phyloP scores from a whole-genome alignment of 2,329 filamentous ascomycete genomes.

The Bipolaris cookei region DNA sequence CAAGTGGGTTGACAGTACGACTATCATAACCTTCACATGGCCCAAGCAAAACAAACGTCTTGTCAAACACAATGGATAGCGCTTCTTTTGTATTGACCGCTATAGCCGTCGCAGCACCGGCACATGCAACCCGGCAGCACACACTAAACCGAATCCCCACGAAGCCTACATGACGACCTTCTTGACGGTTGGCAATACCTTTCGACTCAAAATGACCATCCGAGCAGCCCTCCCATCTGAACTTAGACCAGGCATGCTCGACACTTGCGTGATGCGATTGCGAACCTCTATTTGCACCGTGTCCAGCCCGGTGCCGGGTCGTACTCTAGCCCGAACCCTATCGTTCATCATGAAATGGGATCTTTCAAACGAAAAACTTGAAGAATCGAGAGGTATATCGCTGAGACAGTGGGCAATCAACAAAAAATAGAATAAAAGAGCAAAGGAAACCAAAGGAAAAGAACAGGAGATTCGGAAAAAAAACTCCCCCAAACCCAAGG shows the following conservation, averaged over 20 bases:
- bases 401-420: constrained; percentile 11
- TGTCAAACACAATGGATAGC: neutral
- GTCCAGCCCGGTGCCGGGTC: constrained; percentile 41
- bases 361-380: constrained; percentile 14
- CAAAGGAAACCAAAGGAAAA: neutral
- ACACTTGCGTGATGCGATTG: constrained; percentile 15
- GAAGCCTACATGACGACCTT: neutral
- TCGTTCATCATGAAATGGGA: constrained; percentile 25
- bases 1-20: neutral
- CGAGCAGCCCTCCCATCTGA: constrained; percentile 12
- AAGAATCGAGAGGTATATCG: constrained; percentile 44
- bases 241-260: constrained; percentile 11
- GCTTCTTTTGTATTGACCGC: constrained; percentile 11
- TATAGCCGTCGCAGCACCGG: constrained; percentile 7
- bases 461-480: too few relatives aligned
- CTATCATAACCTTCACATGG: neutral
- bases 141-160: constrained; percentile 2
- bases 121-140: constrained; percentile 8
- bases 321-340: constrained; percentile 29
- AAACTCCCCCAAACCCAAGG: constrained; percentile 9
- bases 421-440: constrained; percentile 8
- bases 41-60: neutral
- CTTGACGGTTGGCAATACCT: constrained; percentile 15
- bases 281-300: constrained; percentile 29
- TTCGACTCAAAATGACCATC: constrained; percentile 15